Conservation (phyloP, 108 stramenopile genomes). For the Fragilaria radians region DNA sequence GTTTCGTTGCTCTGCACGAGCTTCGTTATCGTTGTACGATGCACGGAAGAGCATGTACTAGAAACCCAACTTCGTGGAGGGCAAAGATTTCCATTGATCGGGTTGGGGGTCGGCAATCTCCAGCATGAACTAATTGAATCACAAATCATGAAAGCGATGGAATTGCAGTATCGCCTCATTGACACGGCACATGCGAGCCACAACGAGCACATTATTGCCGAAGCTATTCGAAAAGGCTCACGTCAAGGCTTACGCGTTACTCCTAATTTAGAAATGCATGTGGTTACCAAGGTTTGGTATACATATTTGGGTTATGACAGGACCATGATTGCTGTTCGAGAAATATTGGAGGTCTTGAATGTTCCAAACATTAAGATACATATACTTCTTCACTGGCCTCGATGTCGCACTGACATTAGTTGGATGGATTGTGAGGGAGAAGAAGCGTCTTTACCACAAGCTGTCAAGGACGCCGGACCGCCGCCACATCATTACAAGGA, state of each 20-base stretch:
- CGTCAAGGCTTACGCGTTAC: slow-evolving; percentile 8
- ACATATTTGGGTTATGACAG: slow-evolving; percentile 84
- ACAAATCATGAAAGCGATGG: slow-evolving; percentile 25
- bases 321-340: slow-evolving; percentile 54
- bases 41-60: too few relatives aligned
- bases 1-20: too few relatives aligned
- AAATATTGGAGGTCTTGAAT: slow-evolving; percentile 39
- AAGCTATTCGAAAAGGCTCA: slow-evolving; percentile 43
- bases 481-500: slow-evolving; percentile 63
- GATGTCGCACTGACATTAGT: slow-evolving; percentile 58
- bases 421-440: slow-evolving; percentile 86
- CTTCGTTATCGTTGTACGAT: too few relatives aligned
- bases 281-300: slow-evolving; percentile 89
- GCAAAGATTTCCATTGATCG: slow-evolving; percentile 52
- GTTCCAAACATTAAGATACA: slow-evolving; percentile 45
- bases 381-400: slow-evolving; percentile 82
- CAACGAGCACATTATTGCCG: slow-evolving; percentile 64
- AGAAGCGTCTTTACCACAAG: slow-evolving; percentile 44
- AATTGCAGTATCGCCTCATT: slow-evolving; percentile 47
- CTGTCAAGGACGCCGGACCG: slow-evolving; percentile 55
- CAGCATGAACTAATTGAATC: slow-evolving; percentile 38
- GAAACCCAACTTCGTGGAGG: background rate
- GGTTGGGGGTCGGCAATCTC: slow-evolving; percentile 80
- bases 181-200: slow-evolving; percentile 70
- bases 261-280: slow-evolving; percentile 40